These are phyloP conservation scores for Lipomyces yamanashiensis DNA, from an alignment of 805 yeast species.

Conservation along the genomic window DNA sequence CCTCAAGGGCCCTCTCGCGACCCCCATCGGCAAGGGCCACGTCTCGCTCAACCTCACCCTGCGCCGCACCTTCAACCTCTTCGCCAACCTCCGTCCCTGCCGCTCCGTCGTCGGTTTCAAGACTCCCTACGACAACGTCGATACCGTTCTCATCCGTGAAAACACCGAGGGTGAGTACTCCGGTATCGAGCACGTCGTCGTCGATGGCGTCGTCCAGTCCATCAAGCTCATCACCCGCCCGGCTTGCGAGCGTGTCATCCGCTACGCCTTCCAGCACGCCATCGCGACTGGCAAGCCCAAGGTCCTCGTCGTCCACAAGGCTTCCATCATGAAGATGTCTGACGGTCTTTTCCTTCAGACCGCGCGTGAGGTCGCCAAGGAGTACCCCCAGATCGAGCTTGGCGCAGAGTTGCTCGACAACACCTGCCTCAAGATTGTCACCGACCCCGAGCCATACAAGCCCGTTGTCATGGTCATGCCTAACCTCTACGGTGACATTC, in stretches of 20 bases:
- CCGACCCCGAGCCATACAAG: constrained; percentile 83
- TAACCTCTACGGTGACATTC: constrained; percentile 97
- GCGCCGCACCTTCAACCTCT: constrained; percentile 94
- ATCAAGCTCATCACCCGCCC: constrained; percentile 95
- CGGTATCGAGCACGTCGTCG: constrained; percentile 97
- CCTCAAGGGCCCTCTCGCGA: constrained; percentile 96
- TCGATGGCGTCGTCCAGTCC: constrained; percentile 98
- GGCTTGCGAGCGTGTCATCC: constrained; percentile 94
- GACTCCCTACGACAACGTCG: constrained; percentile 87
- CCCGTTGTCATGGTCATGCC: constrained; percentile 97
- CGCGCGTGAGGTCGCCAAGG: constrained; percentile 86
- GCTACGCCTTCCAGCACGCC: constrained; percentile 97
- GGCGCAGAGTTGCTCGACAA: constrained; percentile 91
- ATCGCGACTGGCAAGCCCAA: constrained; percentile 83
- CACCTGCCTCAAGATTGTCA: constrained; percentile 87
- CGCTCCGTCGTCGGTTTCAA: constrained; percentile 90
- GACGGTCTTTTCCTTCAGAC: constrained; percentile 95
- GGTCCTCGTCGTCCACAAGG: constrained; percentile 95
- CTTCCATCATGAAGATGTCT: constrained; percentile 96
- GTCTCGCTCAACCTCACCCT: constrained; percentile 95
- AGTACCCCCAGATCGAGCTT: constrained; percentile 87
- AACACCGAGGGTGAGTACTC: constrained; percentile 99
- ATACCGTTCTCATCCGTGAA: constrained; percentile 95
- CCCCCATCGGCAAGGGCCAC: constrained; percentile 97
- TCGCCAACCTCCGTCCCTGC: constrained; percentile 98